Percentiles rank a stretch among this genome's conserved stretches.
Evolutionary conservation across 2,329 filamentous ascomycete species (phyloP).

Genomic region (Cladosporium velox): DNA sequence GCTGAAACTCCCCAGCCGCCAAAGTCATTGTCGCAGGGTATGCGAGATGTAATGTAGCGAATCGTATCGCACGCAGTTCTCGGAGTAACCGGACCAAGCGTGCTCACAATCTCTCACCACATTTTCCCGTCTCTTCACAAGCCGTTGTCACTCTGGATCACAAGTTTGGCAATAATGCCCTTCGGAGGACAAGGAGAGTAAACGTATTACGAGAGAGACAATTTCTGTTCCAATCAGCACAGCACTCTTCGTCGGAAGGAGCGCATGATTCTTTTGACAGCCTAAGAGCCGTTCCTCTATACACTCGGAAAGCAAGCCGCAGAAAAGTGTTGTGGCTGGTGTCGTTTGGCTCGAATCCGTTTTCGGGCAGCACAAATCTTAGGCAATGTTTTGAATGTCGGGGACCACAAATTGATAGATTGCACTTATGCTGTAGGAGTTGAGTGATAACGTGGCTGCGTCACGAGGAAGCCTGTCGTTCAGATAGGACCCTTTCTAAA

Average conservation of each 20-base stretch:
- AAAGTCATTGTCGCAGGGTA: slow-evolving; percentile 31
- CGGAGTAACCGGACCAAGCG: slow-evolving; percentile 40
- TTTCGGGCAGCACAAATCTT: background rate
- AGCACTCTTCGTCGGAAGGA: background rate
- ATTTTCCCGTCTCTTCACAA: background rate
- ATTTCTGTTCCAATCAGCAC: background rate
- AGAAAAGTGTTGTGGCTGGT: background rate
- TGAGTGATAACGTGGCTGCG: background rate
- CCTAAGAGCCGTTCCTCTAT: background rate
- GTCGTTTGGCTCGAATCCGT: background rate
- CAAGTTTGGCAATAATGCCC: background rate
- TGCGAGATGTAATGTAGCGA: slow-evolving; percentile 34
- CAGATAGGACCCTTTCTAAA: slow-evolving; percentile 22
- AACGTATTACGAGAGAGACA: background rate
- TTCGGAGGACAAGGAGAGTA: background rate
- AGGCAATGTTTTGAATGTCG: background rate
- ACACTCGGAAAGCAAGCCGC: background rate
- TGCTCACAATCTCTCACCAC: slow-evolving; percentile 31
- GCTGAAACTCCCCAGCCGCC: slow-evolving; percentile 33
- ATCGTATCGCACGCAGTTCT: slow-evolving; percentile 38
- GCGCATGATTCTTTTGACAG: background rate
- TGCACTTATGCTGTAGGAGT: background rate
- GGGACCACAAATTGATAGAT: background rate
- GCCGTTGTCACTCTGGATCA: background rate
- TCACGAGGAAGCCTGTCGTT: slow-evolving; percentile 17